phyloP scores from a whole-genome alignment of 192 early-diverging fungal species.

The Coemansia erecta region DNA sequence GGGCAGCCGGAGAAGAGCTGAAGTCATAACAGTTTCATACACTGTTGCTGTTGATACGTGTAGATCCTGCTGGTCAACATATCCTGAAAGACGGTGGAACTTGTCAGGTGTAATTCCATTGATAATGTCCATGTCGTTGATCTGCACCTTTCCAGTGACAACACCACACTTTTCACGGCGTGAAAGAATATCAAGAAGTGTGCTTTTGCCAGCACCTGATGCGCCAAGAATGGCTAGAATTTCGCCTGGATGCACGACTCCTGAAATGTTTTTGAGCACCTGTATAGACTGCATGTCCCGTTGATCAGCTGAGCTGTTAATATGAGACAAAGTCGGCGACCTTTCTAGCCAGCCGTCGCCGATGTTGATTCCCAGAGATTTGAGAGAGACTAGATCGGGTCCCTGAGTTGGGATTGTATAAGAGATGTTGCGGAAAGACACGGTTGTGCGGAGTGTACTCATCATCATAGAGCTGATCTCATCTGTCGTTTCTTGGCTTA shows the following conservation, averaged over 20 bases:
- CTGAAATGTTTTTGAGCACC: conserved; percentile 66
- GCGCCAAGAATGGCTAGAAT: conserved; percentile 93
- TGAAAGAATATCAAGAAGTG: conserved; percentile 87
- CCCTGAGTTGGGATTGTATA: conserved; percentile 35
- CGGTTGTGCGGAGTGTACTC: conserved; percentile 22
- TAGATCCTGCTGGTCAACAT: conserved; percentile 91
- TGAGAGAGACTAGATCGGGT: conserved; percentile 22
- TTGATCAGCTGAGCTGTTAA: not conserved
- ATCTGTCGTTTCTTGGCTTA: not conserved
- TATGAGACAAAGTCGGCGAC: not conserved
- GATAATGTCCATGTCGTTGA: conserved; percentile 71
- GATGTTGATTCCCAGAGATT: not conserved
- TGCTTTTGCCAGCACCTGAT: conserved; percentile 91
- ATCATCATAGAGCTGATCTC: conserved; percentile 32
- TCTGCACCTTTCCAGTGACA: conserved; percentile 75
- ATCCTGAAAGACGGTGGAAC: conserved; percentile 72
- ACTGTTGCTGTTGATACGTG: conserved; percentile 84
- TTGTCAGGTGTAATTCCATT: conserved; percentile 50
- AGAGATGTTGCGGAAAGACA: conserved; percentile 39
- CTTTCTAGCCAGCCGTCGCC: no score
- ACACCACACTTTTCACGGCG: conserved; percentile 65
- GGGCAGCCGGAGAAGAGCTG: conserved; percentile 78
- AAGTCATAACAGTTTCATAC: conserved; percentile 81
- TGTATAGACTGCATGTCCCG: not conserved
- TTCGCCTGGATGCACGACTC: conserved; percentile 76